A percentile compares a stretch with the other conserved stretches of the same genome.
phyloP scores from a whole-genome alignment of 2,329 filamentous ascomycete genomes.

The Aspergillus felis region DNA sequence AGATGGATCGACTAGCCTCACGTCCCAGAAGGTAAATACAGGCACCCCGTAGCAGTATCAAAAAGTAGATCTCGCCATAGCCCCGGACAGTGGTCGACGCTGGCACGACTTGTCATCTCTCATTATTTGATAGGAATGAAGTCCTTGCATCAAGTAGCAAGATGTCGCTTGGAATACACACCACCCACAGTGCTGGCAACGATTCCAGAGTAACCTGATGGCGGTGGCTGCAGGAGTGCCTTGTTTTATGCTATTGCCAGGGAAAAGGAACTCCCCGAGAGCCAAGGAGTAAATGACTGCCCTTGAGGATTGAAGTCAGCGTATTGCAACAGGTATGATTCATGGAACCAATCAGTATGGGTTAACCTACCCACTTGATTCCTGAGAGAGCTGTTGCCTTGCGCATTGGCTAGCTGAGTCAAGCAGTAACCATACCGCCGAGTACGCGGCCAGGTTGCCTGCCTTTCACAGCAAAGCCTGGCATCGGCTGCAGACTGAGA shows the following conservation, averaged over 20 bases:
- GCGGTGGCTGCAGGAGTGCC: neutral
- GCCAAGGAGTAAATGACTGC: neutral
- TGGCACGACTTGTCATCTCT: too few species aligned
- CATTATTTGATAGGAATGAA: neutral
- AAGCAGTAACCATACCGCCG: too few species aligned
- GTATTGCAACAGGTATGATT: too few species aligned
- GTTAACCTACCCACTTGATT: neutral
- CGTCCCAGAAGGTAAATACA: neutral
- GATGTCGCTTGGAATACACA: neutral
- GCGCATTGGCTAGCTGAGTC: too few species aligned
- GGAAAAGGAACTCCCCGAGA: neutral
- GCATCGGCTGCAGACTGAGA: too few species aligned
- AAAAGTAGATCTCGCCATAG: neutral
- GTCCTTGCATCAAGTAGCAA: neutral
- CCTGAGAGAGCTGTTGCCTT: too few species aligned
- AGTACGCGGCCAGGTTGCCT: too few species aligned
- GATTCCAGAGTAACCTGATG: neutral
- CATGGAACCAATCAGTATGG: too few species aligned
- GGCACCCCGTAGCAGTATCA: neutral
- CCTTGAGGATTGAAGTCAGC: too few species aligned
- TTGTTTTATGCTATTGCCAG: neutral
- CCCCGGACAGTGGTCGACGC: too few species aligned
- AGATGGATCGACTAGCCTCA: neutral
- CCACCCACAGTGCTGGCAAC: neutral
- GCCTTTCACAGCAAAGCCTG: too few species aligned